Conservation (phyloP, 306 rosid species). For the Lotus japonicus region DNA sequence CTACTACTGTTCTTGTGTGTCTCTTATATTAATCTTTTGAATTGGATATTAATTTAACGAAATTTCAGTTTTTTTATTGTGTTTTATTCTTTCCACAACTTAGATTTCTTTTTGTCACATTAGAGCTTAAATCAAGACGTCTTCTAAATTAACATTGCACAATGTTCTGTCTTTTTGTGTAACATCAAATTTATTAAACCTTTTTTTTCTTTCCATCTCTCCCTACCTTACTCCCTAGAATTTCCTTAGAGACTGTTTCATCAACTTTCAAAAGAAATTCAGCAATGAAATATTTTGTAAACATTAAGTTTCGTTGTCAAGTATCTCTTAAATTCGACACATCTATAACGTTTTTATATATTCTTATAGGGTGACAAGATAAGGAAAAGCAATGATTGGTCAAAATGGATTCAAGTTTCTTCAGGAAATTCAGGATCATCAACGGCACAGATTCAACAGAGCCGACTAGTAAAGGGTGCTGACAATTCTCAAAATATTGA, state of each 20-base stretch:
- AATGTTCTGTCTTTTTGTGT: background rate
- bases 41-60: background rate
- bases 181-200: background rate
- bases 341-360: background rate
- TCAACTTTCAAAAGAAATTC: background rate
- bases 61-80: conserved; percentile 3
- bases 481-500: conserved; percentile 25
- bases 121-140: background rate
- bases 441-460: conserved; percentile 24
- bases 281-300: background rate
- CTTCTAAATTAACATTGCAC: background rate
- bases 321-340: background rate
- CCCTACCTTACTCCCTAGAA: background rate
- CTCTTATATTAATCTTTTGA: background rate
- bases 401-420: conserved; percentile 61
- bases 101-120: background rate
- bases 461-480: conserved; percentile 29
- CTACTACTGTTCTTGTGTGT: background rate
- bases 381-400: conserved; percentile 68
- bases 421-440: conserved; percentile 39
- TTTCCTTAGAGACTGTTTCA: background rate
- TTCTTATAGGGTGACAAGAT: conserved; percentile 60
- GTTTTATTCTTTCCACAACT: background rate
- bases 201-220: background rate
- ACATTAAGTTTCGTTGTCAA: background rate